Conservation (phyloP, 345 rosid species). For the Populus tremula region DNA sequence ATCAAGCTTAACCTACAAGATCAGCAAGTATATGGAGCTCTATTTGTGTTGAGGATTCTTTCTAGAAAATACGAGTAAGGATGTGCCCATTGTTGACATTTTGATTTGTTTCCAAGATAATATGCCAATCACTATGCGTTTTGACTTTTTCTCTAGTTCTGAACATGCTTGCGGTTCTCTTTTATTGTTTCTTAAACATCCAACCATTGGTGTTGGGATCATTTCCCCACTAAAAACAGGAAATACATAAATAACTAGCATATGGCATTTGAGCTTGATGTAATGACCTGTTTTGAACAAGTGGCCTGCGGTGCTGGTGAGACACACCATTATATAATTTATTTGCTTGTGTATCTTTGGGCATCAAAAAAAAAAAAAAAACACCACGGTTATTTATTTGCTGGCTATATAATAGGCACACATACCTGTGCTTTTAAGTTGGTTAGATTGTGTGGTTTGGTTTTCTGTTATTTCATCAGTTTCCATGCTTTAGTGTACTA, state of each 20-base stretch:
- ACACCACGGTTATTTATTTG: neutral
- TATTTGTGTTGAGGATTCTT: constrained; percentile 88
- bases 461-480: neutral
- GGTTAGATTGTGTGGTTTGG: neutral
- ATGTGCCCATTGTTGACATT: neutral
- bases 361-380: neutral
- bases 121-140: neutral
- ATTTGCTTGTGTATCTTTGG: neutral
- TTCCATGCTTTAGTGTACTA: neutral
- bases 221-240: neutral
- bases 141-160: neutral
- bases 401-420: neutral
- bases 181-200: neutral
- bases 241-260: neutral
- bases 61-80: constrained; percentile 96
- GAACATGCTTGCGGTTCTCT: neutral
- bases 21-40: constrained; percentile 89
- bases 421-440: neutral
- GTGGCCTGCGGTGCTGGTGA: neutral
- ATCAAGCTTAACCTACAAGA: constrained; percentile 81
- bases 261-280: neutral
- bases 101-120: neutral
- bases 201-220: neutral
- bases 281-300: neutral
- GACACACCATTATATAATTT: neutral